Evolutionary conservation across 2,329 filamentous ascomycete species (phyloP), one percentile per base, ranked within the genome.

Genomic region (Blumeria graminis): DNA sequence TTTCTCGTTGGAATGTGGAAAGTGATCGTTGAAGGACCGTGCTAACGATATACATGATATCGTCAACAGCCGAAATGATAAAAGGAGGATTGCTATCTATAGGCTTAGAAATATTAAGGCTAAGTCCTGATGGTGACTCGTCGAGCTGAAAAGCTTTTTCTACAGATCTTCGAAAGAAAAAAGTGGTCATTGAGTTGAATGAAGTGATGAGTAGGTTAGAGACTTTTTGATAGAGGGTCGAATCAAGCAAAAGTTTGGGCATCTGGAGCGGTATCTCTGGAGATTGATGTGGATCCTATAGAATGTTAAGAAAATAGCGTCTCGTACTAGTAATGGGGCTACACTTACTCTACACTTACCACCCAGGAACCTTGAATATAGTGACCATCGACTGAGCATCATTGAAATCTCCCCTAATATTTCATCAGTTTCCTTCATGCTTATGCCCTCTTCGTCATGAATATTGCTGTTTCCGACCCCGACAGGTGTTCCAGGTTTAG

Each of bases 11-110:
- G 1, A 85, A 86, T 0, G 93, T 96, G 0, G 86, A 83, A 22
- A 96, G 73, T 0, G 87, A 85, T 61, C 90, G 82, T 61, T 93
- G 84, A 7, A 96, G 74, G 36, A 96, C 84, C 55, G 90, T 83
- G 66, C 93, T 94, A 66, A 94, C 86, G 63, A 98, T 95, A 69
- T 96, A 98, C 90, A 98, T 96, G 65, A 96, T 88, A 70, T 95
- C 92, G 71, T 98, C 92, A 8, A 98, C 89, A 0, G 90, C 89
- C 1, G 89, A 88, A 46, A 92, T 90, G 63, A 98, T 94, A 65
- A 86, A 93, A 0, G 92, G 92, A 2, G 87, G 78, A 62, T 88
- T 87, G 57, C 81, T 77, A 55, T 83, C 79, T 46, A 94, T 73
- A 3, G 82, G 74, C 64, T 76, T 84, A 64, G 76, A 81, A 45